Evolutionary conservation across 192 early-diverging fungal genomes (phyloP).

Genomic region (Radiomyces spectabilis): DNA sequence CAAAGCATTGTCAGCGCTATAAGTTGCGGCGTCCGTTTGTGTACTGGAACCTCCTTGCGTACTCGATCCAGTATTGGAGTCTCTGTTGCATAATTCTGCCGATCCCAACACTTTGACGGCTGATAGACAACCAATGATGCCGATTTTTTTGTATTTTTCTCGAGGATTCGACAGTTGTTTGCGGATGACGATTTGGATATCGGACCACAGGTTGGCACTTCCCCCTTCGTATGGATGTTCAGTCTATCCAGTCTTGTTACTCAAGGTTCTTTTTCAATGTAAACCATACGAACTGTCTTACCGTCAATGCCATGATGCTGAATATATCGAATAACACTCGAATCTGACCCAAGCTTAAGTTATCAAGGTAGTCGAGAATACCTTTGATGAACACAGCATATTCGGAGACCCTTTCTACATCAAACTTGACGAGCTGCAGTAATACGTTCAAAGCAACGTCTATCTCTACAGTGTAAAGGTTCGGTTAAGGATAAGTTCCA

Average conservation of each 20-base stretch:
- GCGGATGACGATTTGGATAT: slow-evolving; percentile 63
- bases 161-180: slow-evolving; percentile 70
- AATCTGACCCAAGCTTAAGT: slow-evolving; percentile 53
- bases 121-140: slow-evolving; percentile 62
- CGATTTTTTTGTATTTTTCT: slow-evolving; percentile 60
- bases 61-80: slow-evolving; percentile 4
- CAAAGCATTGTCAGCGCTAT: not conserved
- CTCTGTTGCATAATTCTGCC: slow-evolving; percentile 5
- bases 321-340: slow-evolving; percentile 60
- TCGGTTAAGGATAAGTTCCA: no score
- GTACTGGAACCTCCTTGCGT: slow-evolving; percentile 1
- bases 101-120: slow-evolving; percentile 55
- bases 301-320: slow-evolving; percentile 51
- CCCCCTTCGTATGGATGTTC: not conserved
- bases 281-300: slow-evolving; percentile 5
- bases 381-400: slow-evolving; percentile 67
- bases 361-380: slow-evolving; percentile 66
- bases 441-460: slow-evolving; percentile 53
- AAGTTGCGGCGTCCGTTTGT: no score
- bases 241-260: not conserved
- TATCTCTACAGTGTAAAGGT: slow-evolving; percentile 44
- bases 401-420: slow-evolving; percentile 42
- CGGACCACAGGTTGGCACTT: slow-evolving; percentile 43
- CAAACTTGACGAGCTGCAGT: slow-evolving; percentile 40
- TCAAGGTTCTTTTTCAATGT: not conserved